These are phyloP conservation scores for Pythium apleroticum DNA, from an alignment of 352 stramenopile genomes.

Conservation along the genomic window DNA sequence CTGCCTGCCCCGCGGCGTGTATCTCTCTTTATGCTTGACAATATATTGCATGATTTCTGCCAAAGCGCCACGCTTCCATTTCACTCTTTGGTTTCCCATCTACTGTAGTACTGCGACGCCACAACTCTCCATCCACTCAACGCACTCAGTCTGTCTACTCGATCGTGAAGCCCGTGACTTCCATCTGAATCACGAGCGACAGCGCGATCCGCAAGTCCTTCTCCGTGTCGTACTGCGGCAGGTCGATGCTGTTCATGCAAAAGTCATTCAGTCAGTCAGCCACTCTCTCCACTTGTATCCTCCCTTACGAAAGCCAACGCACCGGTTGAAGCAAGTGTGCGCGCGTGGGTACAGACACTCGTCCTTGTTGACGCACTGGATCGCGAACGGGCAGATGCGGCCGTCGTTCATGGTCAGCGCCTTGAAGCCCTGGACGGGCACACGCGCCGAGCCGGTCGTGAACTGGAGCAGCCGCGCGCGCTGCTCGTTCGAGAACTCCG, in stretches of 20 bases:
- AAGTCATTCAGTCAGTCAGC: not conserved
- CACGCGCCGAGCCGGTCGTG: constrained; percentile 95
- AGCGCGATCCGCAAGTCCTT: constrained; percentile 49
- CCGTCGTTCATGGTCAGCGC: constrained; percentile 87
- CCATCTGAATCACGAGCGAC: constrained; percentile 85
- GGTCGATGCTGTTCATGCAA: not conserved
- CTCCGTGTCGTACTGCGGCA: constrained; percentile 1
- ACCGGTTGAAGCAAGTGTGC: constrained; percentile 89
- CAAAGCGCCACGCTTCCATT: not conserved
- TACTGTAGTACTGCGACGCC: not conserved
- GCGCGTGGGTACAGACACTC: constrained; percentile 83
- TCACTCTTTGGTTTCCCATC: not conserved
- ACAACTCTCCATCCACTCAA: not conserved
- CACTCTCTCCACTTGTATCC: constrained; percentile 13
- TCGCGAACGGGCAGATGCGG: constrained; percentile 84
- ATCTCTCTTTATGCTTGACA: constrained; percentile 25
- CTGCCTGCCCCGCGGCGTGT: constrained; percentile 19
- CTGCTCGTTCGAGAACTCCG: constrained; percentile 92
- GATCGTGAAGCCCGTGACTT: constrained; percentile 86
- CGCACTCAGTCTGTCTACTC: constrained; percentile 38
- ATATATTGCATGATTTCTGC: constrained; percentile 25
- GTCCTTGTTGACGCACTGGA: constrained; percentile 79
- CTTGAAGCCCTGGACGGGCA: constrained; percentile 89
- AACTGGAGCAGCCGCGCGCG: constrained; percentile 97
- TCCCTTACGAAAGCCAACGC: constrained; percentile 17